Evolutionary conservation across 768 basidiomycete genomes (phyloP), one percentile per base, ranked within the genome.

Genomic region (Pleurotus ostreatus): DNA sequence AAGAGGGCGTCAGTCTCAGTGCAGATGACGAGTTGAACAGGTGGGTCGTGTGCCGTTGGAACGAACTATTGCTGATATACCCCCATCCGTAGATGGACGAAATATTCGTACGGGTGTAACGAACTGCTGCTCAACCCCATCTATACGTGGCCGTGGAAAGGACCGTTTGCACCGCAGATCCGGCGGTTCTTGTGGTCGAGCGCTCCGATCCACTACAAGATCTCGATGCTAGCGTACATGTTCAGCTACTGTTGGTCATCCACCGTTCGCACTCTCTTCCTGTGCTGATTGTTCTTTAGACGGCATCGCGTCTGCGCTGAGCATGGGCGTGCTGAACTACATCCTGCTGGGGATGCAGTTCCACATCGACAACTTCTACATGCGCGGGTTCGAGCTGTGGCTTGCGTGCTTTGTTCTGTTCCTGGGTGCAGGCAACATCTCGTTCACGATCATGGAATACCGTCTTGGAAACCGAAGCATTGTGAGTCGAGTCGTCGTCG

Each of bases 61-160:
- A 34, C 1, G 1, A 9, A 34, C 9, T 11, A 11, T 11, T 11
- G 2, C 30, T 34, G 7, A 34, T 4, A 1, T 8, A 8, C 7
- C 9, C 26, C 30, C 30, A 3, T 34, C 2, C 9, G 30, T 9
- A 34, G 30, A 8, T 34, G 30, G 30, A 91, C 94, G 61, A 96
- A 94, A 60, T 79, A 79, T 57, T 78, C 79, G 2, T 82, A 79
- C 70, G 80, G 83, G 1, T 86, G 84, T 62, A 84, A 83, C 61
- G 88, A 89, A 71, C 82, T 95, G 56, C 81, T 94, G 61, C 93
- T 94, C 77, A 88, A 93, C 65, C 94, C 94, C 0, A 52, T 94
- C 51, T 76, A 85, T 52, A 70, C 80, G 34, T 94, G 92, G 92
- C 86, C 83, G 80, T 72, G 73, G 52, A 68, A 76, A 51, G 92